Conservation (phyloP, 352 stramenopile species). For the Phytopythium chamaehyphon region DNA sequence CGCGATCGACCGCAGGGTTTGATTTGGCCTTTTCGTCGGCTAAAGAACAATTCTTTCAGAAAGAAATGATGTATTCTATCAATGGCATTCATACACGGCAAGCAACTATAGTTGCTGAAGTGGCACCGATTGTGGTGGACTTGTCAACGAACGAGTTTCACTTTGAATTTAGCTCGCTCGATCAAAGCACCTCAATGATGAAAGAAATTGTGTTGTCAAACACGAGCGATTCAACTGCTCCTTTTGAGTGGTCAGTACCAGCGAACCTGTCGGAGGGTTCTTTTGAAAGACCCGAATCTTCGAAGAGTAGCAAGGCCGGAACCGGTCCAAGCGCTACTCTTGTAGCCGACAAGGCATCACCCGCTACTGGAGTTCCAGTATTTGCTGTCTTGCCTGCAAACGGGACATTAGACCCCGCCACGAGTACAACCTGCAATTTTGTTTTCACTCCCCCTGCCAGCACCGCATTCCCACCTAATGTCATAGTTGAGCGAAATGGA, state of each 20-base stretch:
- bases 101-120: constrained; percentile 79
- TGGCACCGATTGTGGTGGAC: constrained; percentile 85
- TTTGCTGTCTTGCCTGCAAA: constrained; percentile 53
- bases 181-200: constrained; percentile 43
- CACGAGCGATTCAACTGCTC: constrained; percentile 84
- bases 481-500: constrained; percentile 16
- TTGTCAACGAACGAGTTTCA: constrained; percentile 47
- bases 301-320: constrained; percentile 46
- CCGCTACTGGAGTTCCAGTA: constrained; percentile 10
- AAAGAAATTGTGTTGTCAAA: constrained; percentile 83
- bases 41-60: constrained; percentile 84
- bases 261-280: no score
- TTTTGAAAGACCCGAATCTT: constrained; percentile 51
- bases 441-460: constrained; percentile 46
- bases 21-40: constrained; percentile 83
- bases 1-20: constrained; percentile 78
- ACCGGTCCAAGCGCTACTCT: constrained; percentile 12
- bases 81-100: constrained; percentile 86
- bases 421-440: constrained; percentile 39
- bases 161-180: constrained; percentile 74
- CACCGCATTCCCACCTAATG: constrained; percentile 7
- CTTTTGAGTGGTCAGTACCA: constrained; percentile 71
- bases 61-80: constrained; percentile 77
- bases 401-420: constrained; percentile 28
- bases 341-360: constrained; percentile 12